Conservation (phyloP, 768 basidiomycete species). For the Suillus hirtellus region DNA sequence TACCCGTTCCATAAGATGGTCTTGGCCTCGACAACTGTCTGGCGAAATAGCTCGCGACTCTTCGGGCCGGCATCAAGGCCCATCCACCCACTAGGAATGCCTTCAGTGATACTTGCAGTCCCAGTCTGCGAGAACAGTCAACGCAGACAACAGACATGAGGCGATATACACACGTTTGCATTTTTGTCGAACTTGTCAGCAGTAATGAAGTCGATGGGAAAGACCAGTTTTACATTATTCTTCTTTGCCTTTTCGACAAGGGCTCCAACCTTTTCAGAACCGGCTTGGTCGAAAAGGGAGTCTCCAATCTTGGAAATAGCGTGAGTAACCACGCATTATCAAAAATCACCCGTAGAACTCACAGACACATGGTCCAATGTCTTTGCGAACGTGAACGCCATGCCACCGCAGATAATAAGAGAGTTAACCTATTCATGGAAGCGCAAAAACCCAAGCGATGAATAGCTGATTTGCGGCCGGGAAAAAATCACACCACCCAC, state of each 20-base stretch:
- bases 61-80: slow-evolving; percentile 91
- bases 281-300: slow-evolving; percentile 90
- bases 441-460: background rate
- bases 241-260: slow-evolving; percentile 91
- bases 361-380: slow-evolving; percentile 78
- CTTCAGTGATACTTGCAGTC: slow-evolving; percentile 73
- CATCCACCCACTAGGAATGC: slow-evolving; percentile 93
- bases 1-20: slow-evolving; percentile 98
- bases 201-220: slow-evolving; percentile 93
- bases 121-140: slow-evolving; percentile 50
- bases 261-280: slow-evolving; percentile 78
- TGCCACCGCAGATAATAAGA: slow-evolving; percentile 95
- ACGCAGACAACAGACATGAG: slow-evolving; percentile 3
- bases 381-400: slow-evolving; percentile 99
- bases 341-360: slow-evolving; percentile 22
- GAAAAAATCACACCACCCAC: slow-evolving; percentile 40
- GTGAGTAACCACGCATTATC: background rate
- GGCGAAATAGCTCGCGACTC: slow-evolving; percentile 75
- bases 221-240: slow-evolving; percentile 91
- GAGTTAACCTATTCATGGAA: slow-evolving; percentile 71
- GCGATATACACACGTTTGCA: slow-evolving; percentile 57
- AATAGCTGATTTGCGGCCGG: slow-evolving; percentile 1
- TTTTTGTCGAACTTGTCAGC: slow-evolving; percentile 96
- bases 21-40: slow-evolving; percentile 83
- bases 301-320: slow-evolving; percentile 72